A percentile compares a stretch with the other conserved stretches of the same genome.
Evolutionary conservation across 129 eudicot genomes (phyloP).

Genomic region (Arctium lappa): DNA sequence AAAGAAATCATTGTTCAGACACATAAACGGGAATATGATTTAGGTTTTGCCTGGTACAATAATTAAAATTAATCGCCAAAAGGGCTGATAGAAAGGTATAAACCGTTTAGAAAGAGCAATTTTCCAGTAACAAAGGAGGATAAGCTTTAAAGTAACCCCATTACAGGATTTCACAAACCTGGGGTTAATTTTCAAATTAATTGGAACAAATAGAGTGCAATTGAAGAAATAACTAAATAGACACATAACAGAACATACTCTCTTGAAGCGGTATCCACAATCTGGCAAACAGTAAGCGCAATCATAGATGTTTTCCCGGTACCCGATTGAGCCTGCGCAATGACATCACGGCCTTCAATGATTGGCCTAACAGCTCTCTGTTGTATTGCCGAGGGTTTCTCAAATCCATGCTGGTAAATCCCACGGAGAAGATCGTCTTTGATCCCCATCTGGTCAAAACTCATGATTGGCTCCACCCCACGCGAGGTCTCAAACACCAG

Average conservation of each 20-base stretch:
- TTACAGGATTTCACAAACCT: not conserved
- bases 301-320: conserved; percentile 98
- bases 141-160: not conserved
- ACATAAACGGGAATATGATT: not conserved
- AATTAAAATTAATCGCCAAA: not conserved
- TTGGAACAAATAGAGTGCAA: not conserved
- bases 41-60: not conserved
- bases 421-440: conserved; percentile 91
- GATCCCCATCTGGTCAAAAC: conserved; percentile 93
- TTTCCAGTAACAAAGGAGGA: not conserved
- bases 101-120: not conserved
- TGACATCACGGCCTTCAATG: conserved; percentile 87
- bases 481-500: conserved; percentile 74
- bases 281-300: conserved; percentile 89
- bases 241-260: conserved; percentile 46
- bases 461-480: conserved; percentile 80
- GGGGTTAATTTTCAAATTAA: not conserved
- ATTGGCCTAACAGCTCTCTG: conserved; percentile 89
- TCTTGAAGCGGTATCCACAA: conserved; percentile 72
- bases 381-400: conserved; percentile 96
- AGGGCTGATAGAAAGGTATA: not conserved
- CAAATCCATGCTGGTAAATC: conserved; percentile 82
- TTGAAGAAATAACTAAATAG: not conserved
- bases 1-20: not conserved
- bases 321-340: conserved; percentile 97